Conservation (phyloP, 2,329 filamentous ascomycete genomes). For the Sclerotiophoma versabilis region DNA sequence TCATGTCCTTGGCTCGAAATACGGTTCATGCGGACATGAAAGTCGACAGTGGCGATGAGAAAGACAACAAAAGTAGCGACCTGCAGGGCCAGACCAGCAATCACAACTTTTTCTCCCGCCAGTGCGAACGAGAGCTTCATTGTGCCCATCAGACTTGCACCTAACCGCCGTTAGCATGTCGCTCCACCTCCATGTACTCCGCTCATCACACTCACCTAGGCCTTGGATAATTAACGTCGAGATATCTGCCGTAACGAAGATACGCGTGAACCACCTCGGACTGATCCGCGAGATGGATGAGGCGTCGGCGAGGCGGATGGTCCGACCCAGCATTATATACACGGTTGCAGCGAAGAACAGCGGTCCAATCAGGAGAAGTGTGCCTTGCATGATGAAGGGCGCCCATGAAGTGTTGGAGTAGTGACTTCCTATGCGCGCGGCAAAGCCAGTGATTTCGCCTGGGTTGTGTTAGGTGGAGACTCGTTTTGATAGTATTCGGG, state of each 20-base stretch:
- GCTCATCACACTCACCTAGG: constrained; percentile 26
- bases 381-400: constrained; percentile 53
- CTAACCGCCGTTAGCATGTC: constrained; percentile 19
- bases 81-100: constrained; percentile 44
- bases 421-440: constrained; percentile 49
- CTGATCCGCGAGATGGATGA: constrained; percentile 36
- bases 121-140: constrained; percentile 42
- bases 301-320: constrained; percentile 42
- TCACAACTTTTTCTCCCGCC: constrained; percentile 44
- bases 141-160: constrained; percentile 43
- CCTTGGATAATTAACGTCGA: constrained; percentile 41
- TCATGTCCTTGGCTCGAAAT: neutral
- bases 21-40: constrained; percentile 37
- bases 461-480: neutral
- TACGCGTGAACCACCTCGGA: constrained; percentile 38
- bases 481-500: neutral
- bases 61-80: constrained; percentile 44
- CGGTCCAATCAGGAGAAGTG: constrained; percentile 53
- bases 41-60: constrained; percentile 38
- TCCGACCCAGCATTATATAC: constrained; percentile 56
- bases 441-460: constrained; percentile 54
- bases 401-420: constrained; percentile 46
- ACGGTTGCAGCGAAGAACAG: constrained; percentile 57
- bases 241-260: constrained; percentile 41
- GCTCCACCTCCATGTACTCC: neutral